Conservation (phyloP, 352 stramenopile species). For the Phytophthora ramorum region DNA sequence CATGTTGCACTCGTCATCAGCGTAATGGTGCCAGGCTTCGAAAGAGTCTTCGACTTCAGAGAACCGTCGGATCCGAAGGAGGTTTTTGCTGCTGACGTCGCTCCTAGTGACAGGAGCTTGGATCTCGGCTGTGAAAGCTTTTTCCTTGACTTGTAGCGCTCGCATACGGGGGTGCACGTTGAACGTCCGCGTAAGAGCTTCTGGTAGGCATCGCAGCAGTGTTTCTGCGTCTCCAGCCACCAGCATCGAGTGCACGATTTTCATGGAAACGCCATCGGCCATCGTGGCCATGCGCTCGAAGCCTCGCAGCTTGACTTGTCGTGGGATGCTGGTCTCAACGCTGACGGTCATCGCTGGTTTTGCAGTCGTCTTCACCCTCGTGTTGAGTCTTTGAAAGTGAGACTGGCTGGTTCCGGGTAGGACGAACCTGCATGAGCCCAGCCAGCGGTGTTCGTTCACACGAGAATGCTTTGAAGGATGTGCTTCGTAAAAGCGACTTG, state of each 20-base stretch:
- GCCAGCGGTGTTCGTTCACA: not conserved
- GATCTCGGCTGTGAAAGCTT: constrained; percentile 42
- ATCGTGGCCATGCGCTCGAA: constrained; percentile 44
- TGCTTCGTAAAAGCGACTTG: not conserved
- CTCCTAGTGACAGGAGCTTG: constrained; percentile 26
- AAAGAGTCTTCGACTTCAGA: constrained; percentile 1
- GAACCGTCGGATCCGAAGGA: constrained; percentile 25
- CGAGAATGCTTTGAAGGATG: not conserved
- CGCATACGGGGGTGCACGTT: constrained; percentile 58
- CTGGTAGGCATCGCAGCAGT: constrained; percentile 31
- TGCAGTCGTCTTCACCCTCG: not conserved
- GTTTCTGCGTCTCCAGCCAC: constrained; percentile 23
- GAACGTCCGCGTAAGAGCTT: constrained; percentile 42
- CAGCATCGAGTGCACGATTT: constrained; percentile 42
- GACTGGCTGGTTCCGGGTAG: not conserved
- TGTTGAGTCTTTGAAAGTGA: constrained; percentile 11
- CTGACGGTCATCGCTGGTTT: not conserved
- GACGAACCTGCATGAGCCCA: not conserved
- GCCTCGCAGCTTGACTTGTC: constrained; percentile 33
- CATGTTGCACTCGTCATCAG: constrained; percentile 30
- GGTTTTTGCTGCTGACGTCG: constrained; percentile 17
- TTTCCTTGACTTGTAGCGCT: constrained; percentile 30
- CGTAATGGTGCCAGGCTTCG: constrained; percentile 29
- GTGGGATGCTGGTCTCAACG: not conserved
- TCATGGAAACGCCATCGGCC: constrained; percentile 30